Evolutionary conservation across 2,329 filamentous ascomycete genomes (phyloP).

Genomic region (Colletotrichum magnum): DNA sequence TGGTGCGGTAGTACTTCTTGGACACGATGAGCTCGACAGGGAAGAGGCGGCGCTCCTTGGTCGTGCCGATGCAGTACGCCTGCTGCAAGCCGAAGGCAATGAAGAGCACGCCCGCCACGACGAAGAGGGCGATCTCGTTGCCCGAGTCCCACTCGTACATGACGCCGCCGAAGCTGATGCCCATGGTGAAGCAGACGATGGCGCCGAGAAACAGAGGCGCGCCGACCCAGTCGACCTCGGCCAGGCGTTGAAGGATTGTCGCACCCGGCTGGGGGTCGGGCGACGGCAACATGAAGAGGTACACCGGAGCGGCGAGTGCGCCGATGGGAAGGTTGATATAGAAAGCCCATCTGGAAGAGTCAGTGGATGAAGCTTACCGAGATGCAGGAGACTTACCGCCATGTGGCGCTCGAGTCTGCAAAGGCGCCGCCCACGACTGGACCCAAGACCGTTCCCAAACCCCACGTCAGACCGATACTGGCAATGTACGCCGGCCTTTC

Average conservation of each 20-base stretch:
- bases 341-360: constrained; percentile 50
- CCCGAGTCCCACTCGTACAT: constrained; percentile 62
- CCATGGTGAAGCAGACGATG: constrained; percentile 60
- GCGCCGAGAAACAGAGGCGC: constrained; percentile 58
- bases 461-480: constrained; percentile 53
- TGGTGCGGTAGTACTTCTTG: constrained; percentile 41
- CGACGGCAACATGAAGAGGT: constrained; percentile 48
- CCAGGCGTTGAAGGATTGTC: constrained; percentile 46
- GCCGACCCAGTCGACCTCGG: constrained; percentile 61
- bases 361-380: neutral
- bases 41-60: constrained; percentile 54
- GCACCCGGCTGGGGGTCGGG: constrained; percentile 42
- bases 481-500: constrained; percentile 42
- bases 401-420: constrained; percentile 54
- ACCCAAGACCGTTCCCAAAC: constrained; percentile 61
- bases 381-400: constrained; percentile 46
- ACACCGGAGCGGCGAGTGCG: constrained; percentile 48
- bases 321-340: constrained; percentile 70
- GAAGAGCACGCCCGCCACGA: constrained; percentile 57
- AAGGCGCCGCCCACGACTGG: constrained; percentile 58
- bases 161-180: constrained; percentile 64
- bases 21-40: constrained; percentile 60
- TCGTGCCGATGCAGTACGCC: constrained; percentile 56
- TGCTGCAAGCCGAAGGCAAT: constrained; percentile 63
- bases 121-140: constrained; percentile 60